These are phyloP conservation scores for Phytophthora capsici DNA, from an alignment of 352 stramenopile genomes.

Conservation along the genomic window DNA sequence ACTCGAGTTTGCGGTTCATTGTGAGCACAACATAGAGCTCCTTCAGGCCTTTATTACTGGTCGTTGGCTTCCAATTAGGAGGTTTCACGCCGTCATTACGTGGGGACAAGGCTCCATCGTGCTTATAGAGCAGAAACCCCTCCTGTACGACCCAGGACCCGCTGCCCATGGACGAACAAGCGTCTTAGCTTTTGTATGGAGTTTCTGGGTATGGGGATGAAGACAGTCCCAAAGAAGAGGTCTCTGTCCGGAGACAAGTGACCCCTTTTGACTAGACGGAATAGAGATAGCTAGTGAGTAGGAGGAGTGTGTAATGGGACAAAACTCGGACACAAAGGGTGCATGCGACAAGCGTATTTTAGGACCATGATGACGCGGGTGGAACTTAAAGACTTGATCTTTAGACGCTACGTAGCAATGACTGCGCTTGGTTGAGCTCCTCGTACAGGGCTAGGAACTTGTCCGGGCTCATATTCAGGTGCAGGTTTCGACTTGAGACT, in stretches of 20 bases:
- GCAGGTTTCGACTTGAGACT: slow-evolving; percentile 13
- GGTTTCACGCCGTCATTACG: slow-evolving; percentile 9
- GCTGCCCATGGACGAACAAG: slow-evolving; percentile 39
- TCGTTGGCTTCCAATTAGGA: slow-evolving; percentile 16
- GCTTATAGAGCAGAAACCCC: slow-evolving; percentile 57
- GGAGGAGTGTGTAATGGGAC: slow-evolving; percentile 15
- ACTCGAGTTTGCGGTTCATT: slow-evolving; percentile 82
- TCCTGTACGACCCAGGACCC: slow-evolving; percentile 66
- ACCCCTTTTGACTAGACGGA: slow-evolving; percentile 5
- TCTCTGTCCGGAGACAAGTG: slow-evolving; percentile 14
- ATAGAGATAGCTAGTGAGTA: slow-evolving; percentile 11
- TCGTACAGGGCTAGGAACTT: slow-evolving; percentile 48
- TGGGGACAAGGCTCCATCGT: slow-evolving; percentile 24
- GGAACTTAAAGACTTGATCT: slow-evolving; percentile 11
- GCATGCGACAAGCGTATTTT: slow-evolving; percentile 34
- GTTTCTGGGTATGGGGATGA: slow-evolving; percentile 28
- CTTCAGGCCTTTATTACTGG: slow-evolving; percentile 20
- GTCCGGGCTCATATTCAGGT: slow-evolving; percentile 26
- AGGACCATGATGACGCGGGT: slow-evolving; percentile 14
- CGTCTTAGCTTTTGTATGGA: slow-evolving; percentile 11
- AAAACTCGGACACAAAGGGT: slow-evolving; percentile 6
- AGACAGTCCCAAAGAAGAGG: slow-evolving; percentile 25
- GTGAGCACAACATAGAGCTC: slow-evolving; percentile 80
- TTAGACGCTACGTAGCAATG: slow-evolving; percentile 26
- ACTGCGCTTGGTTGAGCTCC: slow-evolving; percentile 42